These are phyloP conservation scores for Diaporthe vaccinii DNA, from an alignment of 2,329 filamentous ascomycete genomes.

Conservation along the genomic window DNA sequence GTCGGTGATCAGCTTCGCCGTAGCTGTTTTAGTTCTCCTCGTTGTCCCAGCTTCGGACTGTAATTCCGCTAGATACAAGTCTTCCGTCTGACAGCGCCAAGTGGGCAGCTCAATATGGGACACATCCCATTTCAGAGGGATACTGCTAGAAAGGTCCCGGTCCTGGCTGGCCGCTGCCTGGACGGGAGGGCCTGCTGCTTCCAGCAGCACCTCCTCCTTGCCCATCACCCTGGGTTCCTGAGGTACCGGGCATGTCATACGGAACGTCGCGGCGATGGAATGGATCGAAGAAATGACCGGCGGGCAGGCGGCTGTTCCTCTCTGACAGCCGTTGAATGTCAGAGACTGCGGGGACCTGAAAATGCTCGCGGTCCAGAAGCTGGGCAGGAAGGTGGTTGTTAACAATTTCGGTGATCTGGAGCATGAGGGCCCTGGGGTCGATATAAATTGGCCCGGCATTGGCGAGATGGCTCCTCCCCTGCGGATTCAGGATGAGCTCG, in stretches of 20 bases:
- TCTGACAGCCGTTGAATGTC: slow-evolving; percentile 12
- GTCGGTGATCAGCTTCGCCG: background rate
- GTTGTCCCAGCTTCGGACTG: background rate
- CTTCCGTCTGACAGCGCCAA: background rate
- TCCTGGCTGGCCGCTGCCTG: background rate
- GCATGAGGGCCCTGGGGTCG: background rate
- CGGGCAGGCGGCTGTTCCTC: slow-evolving; percentile 44
- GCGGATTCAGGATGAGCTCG: background rate
- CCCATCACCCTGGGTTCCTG: background rate
- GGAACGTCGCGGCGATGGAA: background rate
- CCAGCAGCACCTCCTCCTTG: background rate
- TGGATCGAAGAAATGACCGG: slow-evolving; percentile 24
- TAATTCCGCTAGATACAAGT: background rate
- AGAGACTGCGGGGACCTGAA: background rate
- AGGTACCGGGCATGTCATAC: background rate
- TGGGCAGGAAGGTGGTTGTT: background rate
- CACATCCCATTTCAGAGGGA: background rate
- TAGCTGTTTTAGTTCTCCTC: background rate
- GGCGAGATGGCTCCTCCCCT: too few relatives aligned
- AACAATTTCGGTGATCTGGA: background rate
- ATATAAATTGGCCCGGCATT: background rate
- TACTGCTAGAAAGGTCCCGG: background rate
- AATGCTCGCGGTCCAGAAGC: background rate
- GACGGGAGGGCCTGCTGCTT: background rate
- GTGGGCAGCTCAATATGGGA: background rate